These are phyloP conservation scores for Beauveria medogensis DNA, from an alignment of 2,329 filamentous ascomycete genomes.

Conservation along the genomic window DNA sequence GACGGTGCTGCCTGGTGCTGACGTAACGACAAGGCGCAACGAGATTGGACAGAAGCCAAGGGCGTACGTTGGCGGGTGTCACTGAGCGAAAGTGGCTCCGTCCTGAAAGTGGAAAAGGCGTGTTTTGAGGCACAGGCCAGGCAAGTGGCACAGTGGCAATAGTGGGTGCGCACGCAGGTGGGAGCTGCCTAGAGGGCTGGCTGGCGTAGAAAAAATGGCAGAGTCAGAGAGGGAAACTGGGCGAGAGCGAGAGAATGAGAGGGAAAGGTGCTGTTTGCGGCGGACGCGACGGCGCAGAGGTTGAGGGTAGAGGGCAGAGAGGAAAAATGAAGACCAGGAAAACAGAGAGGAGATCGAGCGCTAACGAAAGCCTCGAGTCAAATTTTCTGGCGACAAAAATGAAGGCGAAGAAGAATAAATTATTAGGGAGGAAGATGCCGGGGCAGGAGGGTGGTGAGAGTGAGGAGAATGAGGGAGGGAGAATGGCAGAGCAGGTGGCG, in stretches of 20 bases:
- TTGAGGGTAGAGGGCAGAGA: not conserved
- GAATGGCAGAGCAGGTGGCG: slow-evolving; percentile 4
- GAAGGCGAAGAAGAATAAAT: slow-evolving; percentile 14
- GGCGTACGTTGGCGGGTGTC: not conserved
- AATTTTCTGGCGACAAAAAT: slow-evolving; percentile 16
- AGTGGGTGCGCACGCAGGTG: slow-evolving; percentile 7
- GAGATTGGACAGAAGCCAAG: slow-evolving; percentile 1
- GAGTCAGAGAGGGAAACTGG: not conserved
- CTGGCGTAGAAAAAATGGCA: not conserved
- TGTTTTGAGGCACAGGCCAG: slow-evolving; percentile 7
- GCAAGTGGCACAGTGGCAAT: not conserved
- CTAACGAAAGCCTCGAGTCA: slow-evolving; percentile 40
- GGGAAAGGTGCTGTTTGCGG: not conserved
- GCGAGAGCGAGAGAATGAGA: not conserved
- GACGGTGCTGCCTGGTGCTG: slow-evolving; percentile 21
- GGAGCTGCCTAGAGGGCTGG: slow-evolving; percentile 10
- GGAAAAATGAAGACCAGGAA: slow-evolving; percentile 9
- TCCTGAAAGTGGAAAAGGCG: not conserved
- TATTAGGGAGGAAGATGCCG: slow-evolving; percentile 14
- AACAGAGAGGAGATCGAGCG: slow-evolving; percentile 29
- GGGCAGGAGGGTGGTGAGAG: slow-evolving; percentile 11
- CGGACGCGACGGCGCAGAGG: not conserved
- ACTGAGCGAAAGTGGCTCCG: slow-evolving; percentile 9
- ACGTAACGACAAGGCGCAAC: slow-evolving; percentile 23
- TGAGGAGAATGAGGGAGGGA: slow-evolving; percentile 13